Evolutionary conservation across 2,329 filamentous ascomycete genomes (phyloP).

Genomic region (Aspergillus brunneoviolaceus): DNA sequence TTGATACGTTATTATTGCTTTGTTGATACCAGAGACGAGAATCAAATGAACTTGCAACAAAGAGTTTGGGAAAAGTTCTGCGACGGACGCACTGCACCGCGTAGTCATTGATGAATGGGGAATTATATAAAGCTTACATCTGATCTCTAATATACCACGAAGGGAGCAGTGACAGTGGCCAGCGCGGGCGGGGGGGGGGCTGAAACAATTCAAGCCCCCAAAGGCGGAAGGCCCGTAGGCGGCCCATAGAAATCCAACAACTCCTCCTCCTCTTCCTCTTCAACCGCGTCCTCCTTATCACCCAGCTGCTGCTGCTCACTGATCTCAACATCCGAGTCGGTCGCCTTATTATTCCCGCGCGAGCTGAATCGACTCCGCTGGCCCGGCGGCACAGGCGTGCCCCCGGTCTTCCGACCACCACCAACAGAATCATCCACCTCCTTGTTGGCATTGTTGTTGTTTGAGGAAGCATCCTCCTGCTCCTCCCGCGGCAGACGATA

Average conservation of each 20-base stretch:
- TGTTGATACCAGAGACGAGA: neutral
- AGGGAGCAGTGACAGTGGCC: too few species aligned
- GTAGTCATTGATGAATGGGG: neutral
- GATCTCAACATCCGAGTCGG: conserved; percentile 14
- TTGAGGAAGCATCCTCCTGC: conserved; percentile 15
- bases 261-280: conserved; percentile 35
- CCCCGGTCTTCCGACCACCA: conserved; percentile 10
- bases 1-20: neutral
- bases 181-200: too few species aligned
- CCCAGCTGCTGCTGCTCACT: neutral
- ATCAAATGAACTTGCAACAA: neutral
- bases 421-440: neutral
- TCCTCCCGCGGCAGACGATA: conserved; percentile 54
- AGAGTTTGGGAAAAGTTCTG: too few species aligned
- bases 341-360: neutral
- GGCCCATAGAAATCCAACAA: conserved; percentile 44
- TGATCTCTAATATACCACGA: too few species aligned
- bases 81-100: neutral
- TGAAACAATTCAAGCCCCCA: conserved; percentile 17
- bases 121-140: neutral
- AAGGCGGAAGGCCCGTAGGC: conserved; percentile 37
- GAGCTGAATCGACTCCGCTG: neutral
- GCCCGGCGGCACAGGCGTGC: conserved; percentile 23
- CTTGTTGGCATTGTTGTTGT: neutral
- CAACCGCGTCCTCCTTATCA: conserved; percentile 16